Percentiles rank a stretch among this genome's conserved stretches.
Evolutionary conservation across 2,329 filamentous ascomycete species (phyloP).

Genomic region (Graphium sp.): DNA sequence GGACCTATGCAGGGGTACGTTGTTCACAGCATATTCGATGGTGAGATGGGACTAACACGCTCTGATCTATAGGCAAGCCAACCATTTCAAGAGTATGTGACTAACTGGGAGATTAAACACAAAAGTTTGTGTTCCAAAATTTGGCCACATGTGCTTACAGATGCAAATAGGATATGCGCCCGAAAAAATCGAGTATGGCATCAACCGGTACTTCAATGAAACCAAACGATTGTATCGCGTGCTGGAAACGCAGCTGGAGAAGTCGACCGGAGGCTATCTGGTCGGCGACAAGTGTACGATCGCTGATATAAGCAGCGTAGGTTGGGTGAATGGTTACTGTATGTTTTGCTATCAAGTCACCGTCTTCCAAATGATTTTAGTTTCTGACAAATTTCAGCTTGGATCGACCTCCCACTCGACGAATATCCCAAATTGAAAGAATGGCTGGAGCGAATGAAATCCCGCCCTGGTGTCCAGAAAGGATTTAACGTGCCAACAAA

Average conservation of each 20-base stretch:
- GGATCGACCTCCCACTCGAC: conserved; percentile 38
- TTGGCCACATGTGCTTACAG: too few species aligned
- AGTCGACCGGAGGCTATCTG: conserved; percentile 36
- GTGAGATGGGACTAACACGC: conserved; percentile 5
- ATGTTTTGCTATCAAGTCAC: conserved; percentile 11
- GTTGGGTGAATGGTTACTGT: conserved; percentile 49
- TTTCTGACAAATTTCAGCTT: conserved; percentile 11
- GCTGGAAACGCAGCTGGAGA: conserved; percentile 52
- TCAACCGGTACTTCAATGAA: conserved; percentile 71
- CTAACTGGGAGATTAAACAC: too few species aligned
- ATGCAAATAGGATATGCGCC: conserved; percentile 47
- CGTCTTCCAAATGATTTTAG: neutral
- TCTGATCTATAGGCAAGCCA: conserved; percentile 51
- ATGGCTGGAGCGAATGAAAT: conserved; percentile 58
- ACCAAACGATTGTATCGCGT: conserved; percentile 67
- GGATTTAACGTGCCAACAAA: conserved; percentile 55
- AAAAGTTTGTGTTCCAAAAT: neutral
- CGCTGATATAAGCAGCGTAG: conserved; percentile 68
- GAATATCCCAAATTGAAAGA: conserved; percentile 62
- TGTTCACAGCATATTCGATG: neutral
- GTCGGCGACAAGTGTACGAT: conserved; percentile 55
- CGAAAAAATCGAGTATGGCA: conserved; percentile 66
- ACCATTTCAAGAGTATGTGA: conserved; percentile 55
- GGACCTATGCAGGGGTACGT: conserved; percentile 58
- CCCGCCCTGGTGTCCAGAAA: conserved; percentile 56